Conservation (phyloP, 2,329 filamentous ascomycete genomes). For the Lachnellula arida region DNA sequence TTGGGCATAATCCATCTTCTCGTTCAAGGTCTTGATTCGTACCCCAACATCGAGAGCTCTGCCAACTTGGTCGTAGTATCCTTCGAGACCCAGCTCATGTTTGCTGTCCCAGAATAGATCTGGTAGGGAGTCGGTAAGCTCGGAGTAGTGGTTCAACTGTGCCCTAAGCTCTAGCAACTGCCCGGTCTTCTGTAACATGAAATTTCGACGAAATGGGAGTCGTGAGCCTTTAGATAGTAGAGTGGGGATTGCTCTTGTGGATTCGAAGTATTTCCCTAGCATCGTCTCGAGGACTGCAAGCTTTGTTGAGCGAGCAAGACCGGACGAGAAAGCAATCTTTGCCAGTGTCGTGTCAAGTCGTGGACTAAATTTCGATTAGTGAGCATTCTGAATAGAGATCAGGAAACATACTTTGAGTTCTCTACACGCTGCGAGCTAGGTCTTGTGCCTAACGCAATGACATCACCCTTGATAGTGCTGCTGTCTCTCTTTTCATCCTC, state of each 20-base stretch:
- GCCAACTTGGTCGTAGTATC: conserved; percentile 92
- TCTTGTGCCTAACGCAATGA: conserved; percentile 82
- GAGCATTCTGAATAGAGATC: not conserved
- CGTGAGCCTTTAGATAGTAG: conserved; percentile 66
- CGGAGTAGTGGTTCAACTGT: conserved; percentile 93
- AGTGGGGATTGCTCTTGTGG: conserved; percentile 75
- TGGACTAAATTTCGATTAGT: conserved; percentile 11
- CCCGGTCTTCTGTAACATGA: conserved; percentile 90
- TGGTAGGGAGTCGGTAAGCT: conserved; percentile 89
- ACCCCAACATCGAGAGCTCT: conserved; percentile 86
- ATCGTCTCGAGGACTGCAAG: conserved; percentile 85
- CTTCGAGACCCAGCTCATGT: conserved; percentile 84
- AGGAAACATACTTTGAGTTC: conserved; percentile 16
- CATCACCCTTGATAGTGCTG: conserved; percentile 78
- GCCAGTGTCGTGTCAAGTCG: conserved; percentile 64
- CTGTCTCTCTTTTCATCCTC: conserved; percentile 69
- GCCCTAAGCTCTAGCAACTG: conserved; percentile 85
- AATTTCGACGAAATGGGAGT: conserved; percentile 62
- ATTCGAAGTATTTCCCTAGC: conserved; percentile 79
- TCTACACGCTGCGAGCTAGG: conserved; percentile 43
- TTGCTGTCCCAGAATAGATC: conserved; percentile 95
- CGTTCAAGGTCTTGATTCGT: conserved; percentile 85
- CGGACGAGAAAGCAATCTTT: conserved; percentile 95
- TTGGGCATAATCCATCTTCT: conserved; percentile 96
- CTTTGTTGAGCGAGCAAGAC: conserved; percentile 87